Evolutionary conservation across 2,329 filamentous ascomycete genomes (phyloP).

Genomic region (Diaporthe ampelina): DNA sequence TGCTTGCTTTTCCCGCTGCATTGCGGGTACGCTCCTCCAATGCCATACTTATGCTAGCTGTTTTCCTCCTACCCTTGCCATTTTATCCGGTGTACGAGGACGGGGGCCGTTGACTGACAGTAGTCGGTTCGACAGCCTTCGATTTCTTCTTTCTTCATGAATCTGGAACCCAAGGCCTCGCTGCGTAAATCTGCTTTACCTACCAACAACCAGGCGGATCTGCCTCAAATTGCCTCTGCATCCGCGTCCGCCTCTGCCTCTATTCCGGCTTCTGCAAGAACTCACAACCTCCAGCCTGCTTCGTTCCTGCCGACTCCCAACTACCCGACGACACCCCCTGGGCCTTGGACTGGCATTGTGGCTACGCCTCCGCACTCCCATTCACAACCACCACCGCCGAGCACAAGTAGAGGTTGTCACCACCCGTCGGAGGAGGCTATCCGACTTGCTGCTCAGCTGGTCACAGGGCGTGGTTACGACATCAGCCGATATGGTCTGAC

Average conservation of each 20-base stretch:
- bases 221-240: not conserved
- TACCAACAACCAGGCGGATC: conserved; percentile 27
- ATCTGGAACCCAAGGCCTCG: conserved; percentile 34
- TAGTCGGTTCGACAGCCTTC: conserved; percentile 41
- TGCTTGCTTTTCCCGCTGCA: conserved; percentile 28
- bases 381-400: conserved; percentile 4
- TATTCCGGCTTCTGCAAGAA: not conserved
- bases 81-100: conserved; percentile 36
- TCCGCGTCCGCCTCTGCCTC: conserved; percentile 13
- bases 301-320: conserved; percentile 10
- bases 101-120: conserved; percentile 41
- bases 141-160: conserved; percentile 40
- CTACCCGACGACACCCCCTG: conserved; percentile 14
- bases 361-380: conserved; percentile 32
- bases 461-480: conserved; percentile 43
- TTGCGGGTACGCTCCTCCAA: conserved; percentile 29
- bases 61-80: conserved; percentile 35
- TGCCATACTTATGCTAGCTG: conserved; percentile 26
- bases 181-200: conserved; percentile 30
- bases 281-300: not conserved
- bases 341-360: not conserved
- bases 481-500: conserved; percentile 50
- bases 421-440: conserved; percentile 40
- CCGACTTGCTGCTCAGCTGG: conserved; percentile 40
- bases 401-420: conserved; percentile 1